Evolutionary conservation across 768 basidiomycete species (phyloP).

Genomic region (Suillus variegatus): DNA sequence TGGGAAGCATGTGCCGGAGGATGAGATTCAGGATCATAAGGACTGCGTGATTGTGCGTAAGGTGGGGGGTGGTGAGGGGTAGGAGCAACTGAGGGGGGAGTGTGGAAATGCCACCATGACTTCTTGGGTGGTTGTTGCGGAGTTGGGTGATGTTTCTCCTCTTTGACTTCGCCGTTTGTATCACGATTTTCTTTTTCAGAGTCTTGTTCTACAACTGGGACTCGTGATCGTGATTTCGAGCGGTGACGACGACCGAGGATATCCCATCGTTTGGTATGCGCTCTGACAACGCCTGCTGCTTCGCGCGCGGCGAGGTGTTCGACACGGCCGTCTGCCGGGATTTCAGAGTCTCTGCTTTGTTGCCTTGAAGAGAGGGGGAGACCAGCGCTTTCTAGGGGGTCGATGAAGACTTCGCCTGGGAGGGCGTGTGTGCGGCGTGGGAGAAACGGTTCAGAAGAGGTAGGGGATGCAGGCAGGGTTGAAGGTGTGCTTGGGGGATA

Average conservation of each 20-base stretch:
- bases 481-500: conserved; percentile 11
- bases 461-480: conserved; percentile 13
- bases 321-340: conserved; percentile 14
- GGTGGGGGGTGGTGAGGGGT: background rate
- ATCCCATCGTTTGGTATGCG: conserved; percentile 38
- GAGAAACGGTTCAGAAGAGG: conserved; percentile 21
- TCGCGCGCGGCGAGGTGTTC: conserved; percentile 33
- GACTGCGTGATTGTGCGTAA: background rate
- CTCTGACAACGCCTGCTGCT: conserved; percentile 46
- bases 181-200: background rate
- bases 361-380: conserved; percentile 41
- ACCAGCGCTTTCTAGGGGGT: conserved; percentile 64
- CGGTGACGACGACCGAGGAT: conserved; percentile 17
- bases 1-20: conserved; percentile 14
- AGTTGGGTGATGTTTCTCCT: conserved; percentile 1
- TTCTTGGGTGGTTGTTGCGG: background rate
- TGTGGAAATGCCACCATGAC: conserved; percentile 4
- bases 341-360: conserved; percentile 10
- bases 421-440: conserved; percentile 36
- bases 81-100: conserved; percentile 6
- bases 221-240: conserved; percentile 11
- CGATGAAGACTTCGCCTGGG: conserved; percentile 59
- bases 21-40: conserved; percentile 11
- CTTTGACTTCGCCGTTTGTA: conserved; percentile 12
- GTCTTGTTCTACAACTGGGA: conserved; percentile 3